These are phyloP conservation scores for Chrysosporium queenslandicum DNA, from an alignment of 2,329 filamentous ascomycete species.

Conservation along the genomic window DNA sequence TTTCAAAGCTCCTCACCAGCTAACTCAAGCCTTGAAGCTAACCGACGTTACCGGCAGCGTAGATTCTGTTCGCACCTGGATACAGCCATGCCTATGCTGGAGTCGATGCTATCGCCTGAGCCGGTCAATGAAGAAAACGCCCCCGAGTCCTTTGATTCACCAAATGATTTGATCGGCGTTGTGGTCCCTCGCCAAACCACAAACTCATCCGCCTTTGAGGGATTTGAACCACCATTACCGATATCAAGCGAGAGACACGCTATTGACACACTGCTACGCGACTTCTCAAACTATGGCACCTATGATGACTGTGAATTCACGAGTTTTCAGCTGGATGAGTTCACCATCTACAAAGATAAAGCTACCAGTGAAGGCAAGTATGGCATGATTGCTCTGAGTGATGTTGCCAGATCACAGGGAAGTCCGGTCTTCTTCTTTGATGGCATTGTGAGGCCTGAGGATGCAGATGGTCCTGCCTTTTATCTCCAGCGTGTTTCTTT, in stretches of 20 bases:
- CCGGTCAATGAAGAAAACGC: neutral
- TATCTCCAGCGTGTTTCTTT: slow-evolving; percentile 53
- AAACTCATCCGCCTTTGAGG: slow-evolving; percentile 23
- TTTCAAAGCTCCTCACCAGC: no score
- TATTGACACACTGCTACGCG: slow-evolving; percentile 22
- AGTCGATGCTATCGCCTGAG: neutral
- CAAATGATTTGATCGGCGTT: neutral
- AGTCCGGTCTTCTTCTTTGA: slow-evolving; percentile 47
- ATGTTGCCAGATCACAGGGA: slow-evolving; percentile 37
- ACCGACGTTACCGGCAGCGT: no score
- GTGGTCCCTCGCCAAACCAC: slow-evolving; percentile 16
- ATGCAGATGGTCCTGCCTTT: slow-evolving; percentile 27
- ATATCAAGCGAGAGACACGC: slow-evolving; percentile 26
- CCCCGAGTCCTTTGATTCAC: neutral
- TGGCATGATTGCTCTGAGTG: slow-evolving; percentile 49
- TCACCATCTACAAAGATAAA: slow-evolving; percentile 46
- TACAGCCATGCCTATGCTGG: neutral
- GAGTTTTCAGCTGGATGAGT: slow-evolving; percentile 49
- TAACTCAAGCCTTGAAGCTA: neutral
- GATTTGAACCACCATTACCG: slow-evolving; percentile 17
- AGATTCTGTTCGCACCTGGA: neutral
- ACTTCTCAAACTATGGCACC: slow-evolving; percentile 10
- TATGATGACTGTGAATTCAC: slow-evolving; percentile 19
- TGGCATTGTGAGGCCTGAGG: slow-evolving; percentile 34
- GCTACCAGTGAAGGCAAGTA: slow-evolving; percentile 26